Base-by-base conservation (phyloP, 1,284 basidiomycete species). In the Apiotrichum porosum region DNA sequence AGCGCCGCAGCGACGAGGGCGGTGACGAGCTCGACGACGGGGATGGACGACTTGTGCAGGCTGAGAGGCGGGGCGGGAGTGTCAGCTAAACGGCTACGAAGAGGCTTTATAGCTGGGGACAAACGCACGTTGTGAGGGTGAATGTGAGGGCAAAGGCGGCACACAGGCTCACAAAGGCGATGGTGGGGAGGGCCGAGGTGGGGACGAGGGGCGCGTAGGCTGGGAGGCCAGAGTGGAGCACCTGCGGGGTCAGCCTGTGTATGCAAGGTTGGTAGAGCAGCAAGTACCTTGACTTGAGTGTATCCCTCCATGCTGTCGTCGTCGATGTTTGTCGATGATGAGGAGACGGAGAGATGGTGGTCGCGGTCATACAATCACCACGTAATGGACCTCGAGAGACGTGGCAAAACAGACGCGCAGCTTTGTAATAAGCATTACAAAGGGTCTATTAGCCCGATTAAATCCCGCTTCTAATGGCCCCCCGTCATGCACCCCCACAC, bases 51-150 rank as follows among this genome's bases (percentile, higher is more conserved):
- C 54, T 55, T 63, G 3, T 61, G 62, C 33, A 70, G 54, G 21
- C 66, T 70, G 43, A 9, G n/a, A n/a, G n/a, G n/a, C n/a, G n/a
- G n/a, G n/a, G n/a, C n/a, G n/a, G 24, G 26, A 28, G 26, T 8
- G 46, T 42, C 9, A 40, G 39, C 5, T 35, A 61, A 52, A 41
- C 8, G 8, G 6, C 26, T 28, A 28, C n/a, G n/a, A n/a, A n/a
- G n/a, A n/a, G n/a, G n/a, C n/a, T n/a, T n/a, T n/a, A n/a, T n/a
- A n/a, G n/a, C n/a, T n/a, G n/a, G n/a, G n/a, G n/a, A n/a, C n/a
- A n/a, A n/a, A n/a, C n/a, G n/a, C 68, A 90, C 90, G 87, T 92
- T 50, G 89, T 84, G 71, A 88, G 89, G 76, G 90, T 88, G 77
- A 93, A 93, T 0, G 84, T 80, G 41, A 92, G 80, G 18, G 68